Base-by-base conservation (phyloP, 495 filamentous ascomycete genomes). In the Penicillium steckii region DNA sequence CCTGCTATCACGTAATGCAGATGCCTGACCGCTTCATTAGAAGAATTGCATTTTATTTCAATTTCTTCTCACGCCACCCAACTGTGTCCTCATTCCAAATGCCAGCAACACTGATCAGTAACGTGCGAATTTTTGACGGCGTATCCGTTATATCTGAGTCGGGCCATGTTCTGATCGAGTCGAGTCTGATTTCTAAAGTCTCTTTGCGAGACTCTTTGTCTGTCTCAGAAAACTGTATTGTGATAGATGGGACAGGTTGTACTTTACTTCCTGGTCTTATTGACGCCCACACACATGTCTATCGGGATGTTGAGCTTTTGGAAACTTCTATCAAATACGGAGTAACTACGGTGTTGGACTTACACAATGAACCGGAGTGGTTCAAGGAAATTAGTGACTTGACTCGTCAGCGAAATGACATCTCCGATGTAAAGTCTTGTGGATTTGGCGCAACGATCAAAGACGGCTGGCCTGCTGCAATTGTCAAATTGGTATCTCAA, bases 311-410 rank as follows among this genome's bases (percentile, higher is more conserved):
- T 8, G 1, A 30, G 2, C 52, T 55, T 23, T 40, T 55, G 13
- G 41, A 55, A 25, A 55, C 46, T 0, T 26, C 46, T 1, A 55
- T 55, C 5, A 22, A 43, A 27, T 50, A 55, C 26, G 52, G 46
- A 5, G 46, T 55, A 3, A 55, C 46, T 2, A 55, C 52, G 3
- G 40, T 55, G 10, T 32, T 54, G 4, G 52, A 54, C 10, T n/a
- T 55, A 40, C 52, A 49, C 17, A 55, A 55, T 21, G 52, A 55
- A 25, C 52, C 40, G 13, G 46, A 55, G 9, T 50, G 52, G 52
- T 50, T 55, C 22, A 29, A 49, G n/a, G 40, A 23, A 10, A 55
- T 55, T 13, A 55, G 22, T 18, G 25, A 29, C 25, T 35, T 55
- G 8, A 49, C 46, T 2, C 15, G 21, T 12, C 38, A 49, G 12